Conservation (phyloP, 164 flowering plant species). For the Annona squamosa region DNA sequence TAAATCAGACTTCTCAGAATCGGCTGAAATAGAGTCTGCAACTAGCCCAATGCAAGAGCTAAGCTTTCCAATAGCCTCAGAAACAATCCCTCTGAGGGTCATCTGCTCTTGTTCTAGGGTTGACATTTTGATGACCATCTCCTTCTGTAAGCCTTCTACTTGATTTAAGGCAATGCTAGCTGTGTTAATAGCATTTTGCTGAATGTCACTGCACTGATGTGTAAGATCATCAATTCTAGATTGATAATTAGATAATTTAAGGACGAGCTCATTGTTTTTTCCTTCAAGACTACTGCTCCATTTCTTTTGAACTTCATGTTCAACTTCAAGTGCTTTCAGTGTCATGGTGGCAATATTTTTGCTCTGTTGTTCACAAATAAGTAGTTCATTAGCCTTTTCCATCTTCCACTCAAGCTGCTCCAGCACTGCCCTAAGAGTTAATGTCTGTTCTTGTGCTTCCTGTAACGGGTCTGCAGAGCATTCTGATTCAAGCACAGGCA, state of each 20-base stretch:
- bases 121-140: conserved; percentile 28
- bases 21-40: conserved; percentile 12
- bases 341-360: conserved; percentile 24
- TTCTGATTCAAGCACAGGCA: conserved; percentile 21
- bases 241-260: conserved; percentile 32
- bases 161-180: conserved; percentile 26
- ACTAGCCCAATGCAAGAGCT: conserved; percentile 22
- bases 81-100: conserved; percentile 28
- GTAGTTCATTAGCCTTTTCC: conserved; percentile 30
- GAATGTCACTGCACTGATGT: conserved; percentile 34
- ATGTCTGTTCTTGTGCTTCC: conserved; percentile 30
- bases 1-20: conserved; percentile 19
- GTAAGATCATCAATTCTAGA: conserved; percentile 37
- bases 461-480: conserved; percentile 31
- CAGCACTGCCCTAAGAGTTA: conserved; percentile 37
- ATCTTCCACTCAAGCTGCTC: conserved; percentile 38
- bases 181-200: conserved; percentile 34
- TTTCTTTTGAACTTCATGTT: conserved; percentile 44
- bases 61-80: conserved; percentile 41
- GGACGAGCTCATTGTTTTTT: conserved; percentile 32
- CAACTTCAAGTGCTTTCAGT: conserved; percentile 38
- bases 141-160: conserved; percentile 42
- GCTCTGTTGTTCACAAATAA: conserved; percentile 28
- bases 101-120: conserved; percentile 45
- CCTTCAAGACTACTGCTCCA: conserved; percentile 23